A percentile compares a stretch with the other conserved stretches of the same genome.
phyloP scores from a whole-genome alignment of 1,139 yeast genomes.

The Diutina neorugosa region DNA sequence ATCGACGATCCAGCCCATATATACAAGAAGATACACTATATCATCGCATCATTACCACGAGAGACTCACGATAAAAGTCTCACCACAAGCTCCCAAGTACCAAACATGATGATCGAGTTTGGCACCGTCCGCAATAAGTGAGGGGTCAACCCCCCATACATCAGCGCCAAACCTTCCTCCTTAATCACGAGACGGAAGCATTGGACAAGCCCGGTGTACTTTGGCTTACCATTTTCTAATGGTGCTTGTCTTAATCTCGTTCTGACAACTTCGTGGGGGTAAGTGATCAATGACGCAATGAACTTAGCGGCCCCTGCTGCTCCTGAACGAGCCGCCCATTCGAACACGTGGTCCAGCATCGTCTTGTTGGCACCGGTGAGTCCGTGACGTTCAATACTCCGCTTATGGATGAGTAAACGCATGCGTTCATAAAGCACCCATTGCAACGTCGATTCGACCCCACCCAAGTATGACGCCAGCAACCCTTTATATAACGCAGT shows the following conservation, averaged over 20 bases:
- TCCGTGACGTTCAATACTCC: slow-evolving; percentile 38
- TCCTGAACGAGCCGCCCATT: slow-evolving; percentile 95
- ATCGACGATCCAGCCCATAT: neutral
- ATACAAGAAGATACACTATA: neutral
- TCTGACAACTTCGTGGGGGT: slow-evolving; percentile 96
- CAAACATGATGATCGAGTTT: slow-evolving; percentile 96
- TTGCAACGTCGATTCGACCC: slow-evolving; percentile 85
- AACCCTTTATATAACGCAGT: slow-evolving; percentile 76
- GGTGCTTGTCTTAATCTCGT: slow-evolving; percentile 97
- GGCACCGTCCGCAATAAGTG: slow-evolving; percentile 96
- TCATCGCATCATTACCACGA: neutral
- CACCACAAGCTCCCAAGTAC: slow-evolving; percentile 95
- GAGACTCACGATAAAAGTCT: slow-evolving; percentile 38
- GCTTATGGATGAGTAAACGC: slow-evolving; percentile 55
- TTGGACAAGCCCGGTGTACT: slow-evolving; percentile 82
- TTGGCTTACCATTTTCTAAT: slow-evolving; percentile 59
- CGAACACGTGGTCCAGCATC: slow-evolving; percentile 53
- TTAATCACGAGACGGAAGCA: slow-evolving; percentile 72
- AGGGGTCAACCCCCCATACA: slow-evolving; percentile 97
- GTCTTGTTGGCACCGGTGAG: slow-evolving; percentile 33
- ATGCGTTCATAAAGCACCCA: slow-evolving; percentile 97
- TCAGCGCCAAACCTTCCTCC: slow-evolving; percentile 85
- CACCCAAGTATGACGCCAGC: slow-evolving; percentile 90
- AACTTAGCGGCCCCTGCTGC: slow-evolving; percentile 97
- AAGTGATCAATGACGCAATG: slow-evolving; percentile 82